Evolutionary conservation across 306 rosid species (phyloP).

Genomic region (Cucurbita maxima): DNA sequence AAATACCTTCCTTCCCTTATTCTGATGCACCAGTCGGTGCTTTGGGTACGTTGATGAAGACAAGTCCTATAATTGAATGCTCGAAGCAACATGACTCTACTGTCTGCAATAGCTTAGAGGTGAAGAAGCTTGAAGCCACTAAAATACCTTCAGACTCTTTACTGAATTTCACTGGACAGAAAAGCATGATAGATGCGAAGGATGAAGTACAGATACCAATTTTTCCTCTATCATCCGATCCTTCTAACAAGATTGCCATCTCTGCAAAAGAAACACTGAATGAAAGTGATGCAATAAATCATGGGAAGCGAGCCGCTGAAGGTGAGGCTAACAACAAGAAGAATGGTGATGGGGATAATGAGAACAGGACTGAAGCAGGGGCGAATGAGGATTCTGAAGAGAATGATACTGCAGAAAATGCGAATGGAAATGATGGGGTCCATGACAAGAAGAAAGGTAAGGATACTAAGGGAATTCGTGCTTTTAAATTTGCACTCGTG

Average conservation of each 20-base stretch:
- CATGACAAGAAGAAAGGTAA: conserved; percentile 59
- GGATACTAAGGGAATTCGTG: conserved; percentile 61
- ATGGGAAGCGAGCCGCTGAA: conserved; percentile 22
- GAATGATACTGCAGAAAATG: conserved; percentile 24
- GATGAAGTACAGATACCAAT: conserved; percentile 11
- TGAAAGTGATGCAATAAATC: conserved; percentile 21
- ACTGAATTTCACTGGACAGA: conserved; percentile 8
- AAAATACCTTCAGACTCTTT: conserved; percentile 19
- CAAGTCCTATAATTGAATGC: conserved; percentile 29
- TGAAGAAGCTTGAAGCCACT: conserved; percentile 29
- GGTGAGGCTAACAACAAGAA: conserved; percentile 21
- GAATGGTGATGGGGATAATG: conserved; percentile 22
- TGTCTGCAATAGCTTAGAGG: conserved; percentile 26
- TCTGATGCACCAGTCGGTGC: conserved; percentile 34
- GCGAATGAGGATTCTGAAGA: conserved; percentile 23
- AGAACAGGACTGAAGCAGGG: conserved; percentile 18
- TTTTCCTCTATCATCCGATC: conserved; percentile 21
- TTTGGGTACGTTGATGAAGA: conserved; percentile 22
- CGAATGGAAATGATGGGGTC: conserved; percentile 35
- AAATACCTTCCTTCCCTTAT: conserved; percentile 24
- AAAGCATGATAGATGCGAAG: conserved; percentile 17
- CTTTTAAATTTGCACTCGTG: conserved; percentile 75
- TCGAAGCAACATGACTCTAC: conserved; percentile 41
- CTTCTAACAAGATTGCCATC: conserved; percentile 16
- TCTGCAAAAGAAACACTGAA: conserved; percentile 20